Evolutionary conservation across 2,329 filamentous ascomycete genomes (phyloP).

Genomic region (Penicillium sp.): DNA sequence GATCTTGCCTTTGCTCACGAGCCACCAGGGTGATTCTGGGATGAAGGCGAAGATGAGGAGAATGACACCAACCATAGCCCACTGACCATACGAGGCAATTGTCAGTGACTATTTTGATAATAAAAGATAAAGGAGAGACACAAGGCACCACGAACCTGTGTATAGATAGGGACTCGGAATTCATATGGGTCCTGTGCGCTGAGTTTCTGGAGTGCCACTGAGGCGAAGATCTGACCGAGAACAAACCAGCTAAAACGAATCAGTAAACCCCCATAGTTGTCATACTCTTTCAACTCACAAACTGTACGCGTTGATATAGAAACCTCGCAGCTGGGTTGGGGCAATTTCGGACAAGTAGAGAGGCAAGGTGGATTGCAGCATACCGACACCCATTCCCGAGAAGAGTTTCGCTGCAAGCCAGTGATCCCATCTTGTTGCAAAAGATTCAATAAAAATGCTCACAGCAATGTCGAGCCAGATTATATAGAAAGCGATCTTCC

Average conservation of each 20-base stretch:
- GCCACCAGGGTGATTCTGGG: constrained; percentile 41
- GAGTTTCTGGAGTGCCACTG: constrained; percentile 41
- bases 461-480: constrained; percentile 36
- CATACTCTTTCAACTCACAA: constrained; percentile 27
- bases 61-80: constrained; percentile 46
- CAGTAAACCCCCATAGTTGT: background rate
- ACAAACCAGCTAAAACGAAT: constrained; percentile 39
- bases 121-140: background rate
- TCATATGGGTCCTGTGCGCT: constrained; percentile 31
- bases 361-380: constrained; percentile 43
- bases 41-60: constrained; percentile 39
- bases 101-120: background rate
- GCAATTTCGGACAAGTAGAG: constrained; percentile 45
- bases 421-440: constrained; percentile 40
- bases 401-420: constrained; percentile 40
- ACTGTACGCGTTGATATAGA: constrained; percentile 42
- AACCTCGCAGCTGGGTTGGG: constrained; percentile 42
- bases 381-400: constrained; percentile 44
- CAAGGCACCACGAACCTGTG: constrained; percentile 29
- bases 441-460: constrained; percentile 40
- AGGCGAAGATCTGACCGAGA: constrained; percentile 44
- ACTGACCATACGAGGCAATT: constrained; percentile 25
- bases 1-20: constrained; percentile 32
- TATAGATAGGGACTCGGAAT: constrained; percentile 44
- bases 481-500: constrained; percentile 36